phyloP scores from a whole-genome alignment of 2,329 filamentous ascomycete genomes.

The Juglanconis juglandina region DNA sequence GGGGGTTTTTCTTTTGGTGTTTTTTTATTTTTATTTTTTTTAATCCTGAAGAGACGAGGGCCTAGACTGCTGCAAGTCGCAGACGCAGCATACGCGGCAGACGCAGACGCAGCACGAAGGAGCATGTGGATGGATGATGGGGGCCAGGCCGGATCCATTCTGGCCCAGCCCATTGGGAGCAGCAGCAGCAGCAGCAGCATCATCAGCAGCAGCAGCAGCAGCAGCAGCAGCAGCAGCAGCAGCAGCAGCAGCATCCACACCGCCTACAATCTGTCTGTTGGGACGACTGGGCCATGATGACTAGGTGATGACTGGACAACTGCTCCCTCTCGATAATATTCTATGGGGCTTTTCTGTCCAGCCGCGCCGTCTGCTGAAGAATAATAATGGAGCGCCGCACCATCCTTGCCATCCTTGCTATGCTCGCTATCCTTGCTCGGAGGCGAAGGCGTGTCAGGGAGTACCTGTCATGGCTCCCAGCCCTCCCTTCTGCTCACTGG shows the following conservation, averaged over 20 bases:
- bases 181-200: conserved; percentile 11
- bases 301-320: too few relatives aligned
- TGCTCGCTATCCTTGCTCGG: not conserved
- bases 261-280: not conserved
- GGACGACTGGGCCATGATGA: too few relatives aligned
- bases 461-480: not conserved
- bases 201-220: conserved; percentile 8
- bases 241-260: conserved; percentile 3
- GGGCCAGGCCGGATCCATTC: not conserved
- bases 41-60: not conserved
- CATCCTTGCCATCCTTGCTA: not conserved
- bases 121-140: not conserved
- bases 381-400: not conserved
- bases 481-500: not conserved
- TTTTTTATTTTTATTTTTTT: too few relatives aligned
- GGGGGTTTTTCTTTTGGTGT: not conserved
- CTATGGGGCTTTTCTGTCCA: too few relatives aligned
- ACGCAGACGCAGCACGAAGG: not conserved
- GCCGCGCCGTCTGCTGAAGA: too few relatives aligned
- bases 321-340: too few relatives aligned
- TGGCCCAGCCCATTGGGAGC: not conserved
- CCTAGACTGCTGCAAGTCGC: not conserved
- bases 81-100: not conserved
- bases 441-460: not conserved
- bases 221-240: conserved; percentile 7